A percentile compares a stretch with the other conserved stretches of the same genome.
Conservation (phyloP, 2,329 filamentous ascomycete genomes). For the Cladosporium sp. region DNA sequence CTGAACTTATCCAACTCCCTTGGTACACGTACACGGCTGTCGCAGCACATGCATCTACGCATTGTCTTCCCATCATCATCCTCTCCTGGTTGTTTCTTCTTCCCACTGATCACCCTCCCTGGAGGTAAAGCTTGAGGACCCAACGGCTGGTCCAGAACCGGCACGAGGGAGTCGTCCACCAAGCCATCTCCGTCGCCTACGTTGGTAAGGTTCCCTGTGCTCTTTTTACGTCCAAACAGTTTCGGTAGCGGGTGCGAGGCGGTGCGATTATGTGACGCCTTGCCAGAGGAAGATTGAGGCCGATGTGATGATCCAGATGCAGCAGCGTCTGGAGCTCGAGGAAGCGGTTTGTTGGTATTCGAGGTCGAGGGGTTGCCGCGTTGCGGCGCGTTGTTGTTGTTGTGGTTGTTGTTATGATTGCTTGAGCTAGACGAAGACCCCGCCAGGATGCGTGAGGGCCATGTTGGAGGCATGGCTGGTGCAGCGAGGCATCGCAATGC, state of each 20-base stretch:
- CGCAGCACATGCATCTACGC: constrained; percentile 82
- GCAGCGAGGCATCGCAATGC: constrained; percentile 13
- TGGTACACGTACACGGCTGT: constrained; percentile 75
- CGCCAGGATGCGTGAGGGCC: constrained; percentile 30
- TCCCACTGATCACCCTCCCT: constrained; percentile 26
- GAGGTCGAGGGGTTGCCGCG: constrained; percentile 4
- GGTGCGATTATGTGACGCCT: constrained; percentile 55
- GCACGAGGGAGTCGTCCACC: constrained; percentile 44
- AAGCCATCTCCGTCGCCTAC: constrained; percentile 30
- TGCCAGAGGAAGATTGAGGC: constrained; percentile 17
- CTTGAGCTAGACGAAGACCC: constrained; percentile 14
- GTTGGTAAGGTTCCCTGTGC: constrained; percentile 37
- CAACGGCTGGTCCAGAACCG: constrained; percentile 33
- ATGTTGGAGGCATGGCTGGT: constrained; percentile 29
- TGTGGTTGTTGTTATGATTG: too few species aligned
- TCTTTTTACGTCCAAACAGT: constrained; percentile 58
- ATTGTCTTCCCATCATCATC: constrained; percentile 55
- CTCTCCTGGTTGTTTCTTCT: constrained; percentile 29
- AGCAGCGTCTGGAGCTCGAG: constrained; percentile 18
- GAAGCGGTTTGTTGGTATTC: constrained; percentile 21
- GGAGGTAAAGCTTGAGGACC: constrained; percentile 17
- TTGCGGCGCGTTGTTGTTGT: constrained; percentile 3
- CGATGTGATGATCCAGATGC: constrained; percentile 19
- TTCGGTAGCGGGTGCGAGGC: constrained; percentile 78
- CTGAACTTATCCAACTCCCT: constrained; percentile 68